A percentile compares a stretch with the other conserved stretches of the same genome.
Conservation (phyloP, 2,329 filamentous ascomycete genomes). For the Aspergillus chevalieri region DNA sequence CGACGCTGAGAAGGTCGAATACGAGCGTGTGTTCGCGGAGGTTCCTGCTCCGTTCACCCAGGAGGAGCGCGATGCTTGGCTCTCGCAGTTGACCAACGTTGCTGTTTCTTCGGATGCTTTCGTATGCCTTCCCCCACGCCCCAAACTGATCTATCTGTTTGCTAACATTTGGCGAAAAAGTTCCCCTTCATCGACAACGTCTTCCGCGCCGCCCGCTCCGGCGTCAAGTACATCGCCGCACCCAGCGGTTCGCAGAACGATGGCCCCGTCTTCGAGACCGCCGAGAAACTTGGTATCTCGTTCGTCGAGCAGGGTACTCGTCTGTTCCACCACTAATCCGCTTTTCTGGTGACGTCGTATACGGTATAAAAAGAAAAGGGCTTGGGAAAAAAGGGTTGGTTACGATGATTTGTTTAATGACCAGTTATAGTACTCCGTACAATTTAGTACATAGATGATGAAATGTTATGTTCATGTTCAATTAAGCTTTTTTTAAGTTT, state of each 20-base stretch:
- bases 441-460: background rate
- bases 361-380: background rate
- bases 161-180: constrained; percentile 24
- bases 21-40: constrained; percentile 84
- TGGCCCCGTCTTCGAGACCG: constrained; percentile 61
- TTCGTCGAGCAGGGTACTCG: constrained; percentile 94
- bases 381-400: background rate
- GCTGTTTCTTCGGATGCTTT: constrained; percentile 92
- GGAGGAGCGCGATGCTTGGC: constrained; percentile 81
- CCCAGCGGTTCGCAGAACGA: constrained; percentile 66
- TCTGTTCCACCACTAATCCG: constrained; percentile 80
- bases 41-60: constrained; percentile 75
- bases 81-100: constrained; percentile 67
- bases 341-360: background rate
- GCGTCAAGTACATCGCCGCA: constrained; percentile 92
- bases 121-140: constrained; percentile 51
- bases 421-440: background rate
- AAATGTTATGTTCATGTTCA: background rate
- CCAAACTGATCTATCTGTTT: background rate
- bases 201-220: constrained; percentile 80
- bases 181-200: constrained; percentile 99
- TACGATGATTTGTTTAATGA: background rate
- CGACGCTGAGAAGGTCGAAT: constrained; percentile 77
- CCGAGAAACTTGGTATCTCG: constrained; percentile 83
- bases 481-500: background rate